Conservation (phyloP, 2,329 filamentous ascomycete species). For the Phialemoniopsis sp. region DNA sequence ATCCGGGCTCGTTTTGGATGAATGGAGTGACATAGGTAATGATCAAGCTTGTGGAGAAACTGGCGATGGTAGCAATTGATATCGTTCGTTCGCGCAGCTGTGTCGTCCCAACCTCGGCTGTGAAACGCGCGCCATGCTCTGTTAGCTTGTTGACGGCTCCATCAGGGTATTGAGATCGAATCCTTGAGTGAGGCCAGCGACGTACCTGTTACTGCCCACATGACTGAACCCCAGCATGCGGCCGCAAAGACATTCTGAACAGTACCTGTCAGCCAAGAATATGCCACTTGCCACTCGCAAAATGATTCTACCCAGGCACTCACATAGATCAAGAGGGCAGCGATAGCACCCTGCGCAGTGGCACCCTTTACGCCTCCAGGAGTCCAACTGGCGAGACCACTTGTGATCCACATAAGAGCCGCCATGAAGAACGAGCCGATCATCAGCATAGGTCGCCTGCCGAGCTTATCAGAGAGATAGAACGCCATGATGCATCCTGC, state of each 20-base stretch:
- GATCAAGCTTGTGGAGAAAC: constrained; percentile 6
- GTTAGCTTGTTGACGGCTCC: no score
- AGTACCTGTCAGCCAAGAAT: no score
- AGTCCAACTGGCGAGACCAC: constrained; percentile 2
- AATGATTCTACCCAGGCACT: no score
- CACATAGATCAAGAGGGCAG: background rate
- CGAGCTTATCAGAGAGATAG: constrained; percentile 8
- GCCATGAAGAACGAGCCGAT: constrained; percentile 7
- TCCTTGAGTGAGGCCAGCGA: no score
- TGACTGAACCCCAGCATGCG: constrained; percentile 4
- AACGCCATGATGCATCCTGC: constrained; percentile 5
- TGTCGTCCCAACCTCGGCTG: constrained; percentile 7
- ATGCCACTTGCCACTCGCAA: no score
- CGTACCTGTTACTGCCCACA: constrained; percentile 4
- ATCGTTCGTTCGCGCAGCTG: constrained; percentile 10
- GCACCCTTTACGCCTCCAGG: background rate
- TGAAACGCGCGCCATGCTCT: no score
- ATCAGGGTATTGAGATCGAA: no score
- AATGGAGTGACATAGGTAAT: constrained; percentile 12
- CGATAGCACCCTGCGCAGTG: constrained; percentile 1
- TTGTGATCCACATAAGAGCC: constrained; percentile 4
- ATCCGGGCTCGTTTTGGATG: constrained; percentile 7
- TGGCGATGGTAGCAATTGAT: constrained; percentile 6
- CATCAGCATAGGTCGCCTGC: constrained; percentile 9
- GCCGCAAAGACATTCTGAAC: constrained; percentile 1